Base-by-base conservation (phyloP, 305 asterid species). In the Fraxinus platypoda region DNA sequence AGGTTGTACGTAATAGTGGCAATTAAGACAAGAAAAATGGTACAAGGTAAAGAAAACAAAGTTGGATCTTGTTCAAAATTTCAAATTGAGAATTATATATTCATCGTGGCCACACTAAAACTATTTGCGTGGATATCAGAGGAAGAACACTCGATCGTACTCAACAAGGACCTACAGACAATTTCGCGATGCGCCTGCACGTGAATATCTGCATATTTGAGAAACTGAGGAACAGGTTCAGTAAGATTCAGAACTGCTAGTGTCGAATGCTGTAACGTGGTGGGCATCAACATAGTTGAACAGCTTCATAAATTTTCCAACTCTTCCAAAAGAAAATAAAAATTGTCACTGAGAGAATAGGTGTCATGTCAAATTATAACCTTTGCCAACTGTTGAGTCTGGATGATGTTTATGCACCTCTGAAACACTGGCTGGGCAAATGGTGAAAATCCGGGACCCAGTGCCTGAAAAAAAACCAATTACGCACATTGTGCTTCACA, bases 391-490 rank as follows among this genome's bases (percentile, higher is more conserved):
- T 91, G 97, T 82, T 96, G 99, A 80, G 97, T 88, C 93, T 96
- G 98, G 84, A 96, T 91, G 91, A 93, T 89, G 89, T 89, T 90
- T 80, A 96, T 91, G 90, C 99, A 96, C 91, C 99, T 91, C 97
- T 91, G 97, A 78, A 89, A 94, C 79, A 94, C 99, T 34, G 99
- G 98, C 70, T 86, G 97, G 79, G 98, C 98, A 87, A 94, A 96
- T 83, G 91, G 98, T n/a, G 94, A 88, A 87, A 96, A 96, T 77
- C 98, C 99, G 7, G 92, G 49, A 59, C 98, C 98, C 85, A 96
- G 81, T 74, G 99, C 99, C 99, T 96, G 95, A 68, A 92, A 87
- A 78, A 82, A 82, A 68, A 85, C 38, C 84, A 62, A 71, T 49
- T 68, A 77, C 80, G 66, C 70, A 79, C 66, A 57, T 76, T 21